A percentile compares a stretch with the other conserved stretches of the same genome.
phyloP scores from a whole-genome alignment of 2,329 filamentous ascomycete genomes.

The Botrytis cinerea region DNA sequence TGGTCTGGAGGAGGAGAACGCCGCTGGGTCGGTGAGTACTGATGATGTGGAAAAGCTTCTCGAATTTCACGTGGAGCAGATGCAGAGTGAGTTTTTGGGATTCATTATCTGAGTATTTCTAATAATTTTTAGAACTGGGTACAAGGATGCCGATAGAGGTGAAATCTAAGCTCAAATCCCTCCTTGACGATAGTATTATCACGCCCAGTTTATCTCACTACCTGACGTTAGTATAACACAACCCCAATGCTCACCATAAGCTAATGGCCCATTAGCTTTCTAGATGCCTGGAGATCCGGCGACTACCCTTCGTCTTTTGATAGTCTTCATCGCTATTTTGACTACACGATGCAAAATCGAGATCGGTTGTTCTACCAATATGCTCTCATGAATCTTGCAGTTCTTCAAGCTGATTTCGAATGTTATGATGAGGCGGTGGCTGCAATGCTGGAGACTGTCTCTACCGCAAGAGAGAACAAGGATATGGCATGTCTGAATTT shows the following conservation, averaged over 20 bases:
- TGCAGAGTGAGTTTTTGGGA: slow-evolving; percentile 66
- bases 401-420: slow-evolving; percentile 93
- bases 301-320: slow-evolving; percentile 91
- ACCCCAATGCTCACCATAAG: not conserved
- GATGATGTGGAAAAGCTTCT: slow-evolving; percentile 80
- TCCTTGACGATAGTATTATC: slow-evolving; percentile 67
- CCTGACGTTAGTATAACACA: slow-evolving; percentile 55
- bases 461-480: slow-evolving; percentile 90
- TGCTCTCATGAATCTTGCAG: slow-evolving; percentile 87
- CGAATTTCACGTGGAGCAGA: slow-evolving; percentile 83
- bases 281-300: slow-evolving; percentile 88
- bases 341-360: slow-evolving; percentile 87
- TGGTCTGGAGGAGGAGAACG: slow-evolving; percentile 33
- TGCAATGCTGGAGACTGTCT: slow-evolving; percentile 91
- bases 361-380: slow-evolving; percentile 92
- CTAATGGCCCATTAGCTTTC: slow-evolving; percentile 59
- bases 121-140: slow-evolving; percentile 62
- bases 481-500: slow-evolving; percentile 94
- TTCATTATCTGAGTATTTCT: slow-evolving; percentile 22
- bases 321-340: slow-evolving; percentile 89
- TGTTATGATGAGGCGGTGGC: slow-evolving; percentile 87
- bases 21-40: slow-evolving; percentile 59
- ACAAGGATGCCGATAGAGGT: slow-evolving; percentile 75
- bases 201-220: slow-evolving; percentile 76
- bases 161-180: slow-evolving; percentile 66